Evolutionary conservation across 257 asterid genomes (phyloP), one percentile per base, ranked within the genome.

Genomic region (Solanum appendiculatum): DNA sequence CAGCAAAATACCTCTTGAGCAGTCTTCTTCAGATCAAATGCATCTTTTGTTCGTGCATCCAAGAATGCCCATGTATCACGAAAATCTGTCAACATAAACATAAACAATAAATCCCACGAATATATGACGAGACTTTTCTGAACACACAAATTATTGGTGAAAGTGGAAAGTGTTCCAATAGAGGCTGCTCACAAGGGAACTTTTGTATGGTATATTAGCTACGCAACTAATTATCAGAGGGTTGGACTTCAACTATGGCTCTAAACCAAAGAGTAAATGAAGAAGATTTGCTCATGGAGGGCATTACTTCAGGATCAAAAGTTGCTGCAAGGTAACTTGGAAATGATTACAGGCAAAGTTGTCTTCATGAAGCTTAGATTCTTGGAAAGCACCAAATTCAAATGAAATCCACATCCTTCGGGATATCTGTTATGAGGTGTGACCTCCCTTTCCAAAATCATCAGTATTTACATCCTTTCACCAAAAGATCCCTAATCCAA

Each of bases 21-120:
- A 54, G 96, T 87, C 90, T 95, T 97, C 77, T 92, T 93, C 39
- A 96, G 88, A 90, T 97, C 97, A 92, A 97, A 95, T 58, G 96
- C 98, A 86, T 94, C 98, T 90, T 92, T 94, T 75, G 96, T 88
- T 87, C 98, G 93, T 42, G 86, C 95, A 56, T 94, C 94, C 94
- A 97, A 87, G 93, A 95, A 95, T 27, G 87, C 89, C 99, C 99
- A 97, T 48, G 99, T 95, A 82, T 94, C 98, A 89, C 90, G 94
- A 85, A 93, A 93, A 91, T 93, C 99, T 97, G 83, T 72, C 85
- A 74, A 88, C 27, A 87, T 86, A 88, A 66, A 69, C 86, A 70
- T 51, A 72, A 68, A 34, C 20, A 80, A 80, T 80, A 48, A 80
- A 80, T 51, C 44, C 20, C 29, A 18, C 40, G 46, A 80, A 18